Conservation (phyloP, 2,329 filamentous ascomycete species). For the Periconia digitata region DNA sequence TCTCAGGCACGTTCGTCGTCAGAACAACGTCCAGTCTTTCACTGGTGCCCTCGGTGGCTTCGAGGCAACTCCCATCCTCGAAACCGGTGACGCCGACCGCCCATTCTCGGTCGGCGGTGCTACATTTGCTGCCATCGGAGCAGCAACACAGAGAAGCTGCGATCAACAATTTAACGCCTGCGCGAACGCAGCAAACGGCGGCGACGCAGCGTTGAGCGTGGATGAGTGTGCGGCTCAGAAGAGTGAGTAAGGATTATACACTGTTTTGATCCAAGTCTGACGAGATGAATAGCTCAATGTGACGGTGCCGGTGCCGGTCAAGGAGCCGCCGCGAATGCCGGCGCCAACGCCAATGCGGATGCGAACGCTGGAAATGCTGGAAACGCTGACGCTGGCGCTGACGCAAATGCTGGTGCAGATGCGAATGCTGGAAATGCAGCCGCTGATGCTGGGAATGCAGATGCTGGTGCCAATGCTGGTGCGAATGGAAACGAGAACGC, state of each 20-base stretch:
- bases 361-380: not conserved
- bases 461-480: conserved; percentile 5
- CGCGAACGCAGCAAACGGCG: conserved; percentile 56
- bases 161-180: conserved; percentile 66
- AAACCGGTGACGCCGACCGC: conserved; percentile 45
- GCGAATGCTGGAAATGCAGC: not conserved
- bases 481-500: conserved; percentile 3
- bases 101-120: conserved; percentile 34
- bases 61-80: conserved; percentile 21
- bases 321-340: conserved; percentile 5
- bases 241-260: conserved; percentile 12
- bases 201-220: conserved; percentile 20
- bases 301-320: conserved; percentile 7
- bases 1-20: conserved; percentile 7
- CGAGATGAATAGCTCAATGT: conserved; percentile 15
- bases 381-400: not conserved
- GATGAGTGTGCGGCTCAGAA: conserved; percentile 20
- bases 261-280: conserved; percentile 5
- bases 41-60: conserved; percentile 26
- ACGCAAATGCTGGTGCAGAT: not conserved
- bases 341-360: conserved; percentile 5
- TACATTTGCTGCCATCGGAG: conserved; percentile 57
- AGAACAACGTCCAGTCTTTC: conserved; percentile 28
- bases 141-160: conserved; percentile 63
- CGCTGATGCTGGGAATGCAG: not conserved